A percentile compares a stretch with the other conserved stretches of the same genome.
Conservation (phyloP, 2,329 filamentous ascomycete species). For the Monosporascus sp. region DNA sequence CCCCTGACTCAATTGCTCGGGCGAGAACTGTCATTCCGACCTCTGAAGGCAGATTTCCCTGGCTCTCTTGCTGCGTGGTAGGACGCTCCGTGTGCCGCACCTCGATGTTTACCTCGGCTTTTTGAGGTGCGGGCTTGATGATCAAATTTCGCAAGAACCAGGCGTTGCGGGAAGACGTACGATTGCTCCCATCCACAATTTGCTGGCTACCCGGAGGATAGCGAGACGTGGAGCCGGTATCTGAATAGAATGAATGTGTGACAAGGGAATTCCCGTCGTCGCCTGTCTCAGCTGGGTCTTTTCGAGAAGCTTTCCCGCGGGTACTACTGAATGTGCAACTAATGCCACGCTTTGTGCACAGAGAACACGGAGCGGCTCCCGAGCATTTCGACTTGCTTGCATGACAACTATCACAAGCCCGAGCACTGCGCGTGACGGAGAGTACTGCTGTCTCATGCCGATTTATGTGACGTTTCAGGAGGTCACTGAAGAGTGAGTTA, state of each 20-base stretch:
- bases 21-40: neutral
- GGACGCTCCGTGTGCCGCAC: neutral
- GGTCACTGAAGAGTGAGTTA: neutral
- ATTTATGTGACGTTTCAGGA: neutral
- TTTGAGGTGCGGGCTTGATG: neutral
- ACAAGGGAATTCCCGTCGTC: neutral
- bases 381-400: neutral
- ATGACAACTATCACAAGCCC: slow-evolving; percentile 2
- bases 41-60: neutral
- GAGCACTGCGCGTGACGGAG: neutral
- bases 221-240: too few species aligned
- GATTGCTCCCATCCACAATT: too few species aligned
- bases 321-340: neutral
- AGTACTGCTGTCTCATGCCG: neutral
- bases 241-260: too few species aligned
- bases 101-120: neutral
- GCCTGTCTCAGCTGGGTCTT: neutral
- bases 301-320: neutral
- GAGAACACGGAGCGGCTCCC: neutral
- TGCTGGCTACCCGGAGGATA: too few species aligned
- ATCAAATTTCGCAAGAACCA: neutral
- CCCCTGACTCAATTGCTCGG: neutral
- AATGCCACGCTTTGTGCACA: neutral
- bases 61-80: neutral
- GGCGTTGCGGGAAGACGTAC: neutral